Evolutionary conservation across 2,329 filamentous ascomycete species (phyloP).

Genomic region (Fusarium sp.): DNA sequence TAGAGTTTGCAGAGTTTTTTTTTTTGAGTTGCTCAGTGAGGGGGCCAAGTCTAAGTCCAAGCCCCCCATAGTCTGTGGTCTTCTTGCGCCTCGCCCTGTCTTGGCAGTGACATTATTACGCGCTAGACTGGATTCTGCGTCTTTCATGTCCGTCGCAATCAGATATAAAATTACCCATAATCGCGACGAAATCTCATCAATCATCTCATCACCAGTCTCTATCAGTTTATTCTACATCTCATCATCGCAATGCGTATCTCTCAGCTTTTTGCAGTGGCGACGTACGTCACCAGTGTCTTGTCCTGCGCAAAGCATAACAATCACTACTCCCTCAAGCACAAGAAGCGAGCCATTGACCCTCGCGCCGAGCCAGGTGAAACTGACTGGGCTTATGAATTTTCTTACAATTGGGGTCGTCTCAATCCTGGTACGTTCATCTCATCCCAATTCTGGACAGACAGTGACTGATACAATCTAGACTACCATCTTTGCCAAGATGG

Average conservation of each 20-base stretch:
- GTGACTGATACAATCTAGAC: background rate
- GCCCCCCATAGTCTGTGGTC: background rate
- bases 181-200: background rate
- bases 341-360: slow-evolving; percentile 20
- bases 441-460: rapidly evolving
- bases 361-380: background rate
- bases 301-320: slow-evolving; percentile 22
- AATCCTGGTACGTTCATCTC: background rate
- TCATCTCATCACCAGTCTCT: background rate
- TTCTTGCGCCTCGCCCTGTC: background rate
- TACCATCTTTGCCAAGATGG: slow-evolving; percentile 33
- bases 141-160: background rate
- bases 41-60: background rate
- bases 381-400: slow-evolving; percentile 31
- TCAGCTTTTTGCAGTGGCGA: background rate
- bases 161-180: background rate
- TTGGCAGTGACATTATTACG: slow-evolving; percentile 22
- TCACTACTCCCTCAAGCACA: slow-evolving; percentile 16
- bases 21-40: no score
- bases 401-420: slow-evolving; percentile 31
- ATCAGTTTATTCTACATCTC: no score
- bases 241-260: background rate
- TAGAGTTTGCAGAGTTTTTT: background rate
- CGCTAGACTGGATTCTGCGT: background rate
- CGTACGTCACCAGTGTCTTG: background rate